These are phyloP conservation scores for Adansonia rubrostipa DNA, from an alignment of 441 rosid genomes.

Conservation along the genomic window DNA sequence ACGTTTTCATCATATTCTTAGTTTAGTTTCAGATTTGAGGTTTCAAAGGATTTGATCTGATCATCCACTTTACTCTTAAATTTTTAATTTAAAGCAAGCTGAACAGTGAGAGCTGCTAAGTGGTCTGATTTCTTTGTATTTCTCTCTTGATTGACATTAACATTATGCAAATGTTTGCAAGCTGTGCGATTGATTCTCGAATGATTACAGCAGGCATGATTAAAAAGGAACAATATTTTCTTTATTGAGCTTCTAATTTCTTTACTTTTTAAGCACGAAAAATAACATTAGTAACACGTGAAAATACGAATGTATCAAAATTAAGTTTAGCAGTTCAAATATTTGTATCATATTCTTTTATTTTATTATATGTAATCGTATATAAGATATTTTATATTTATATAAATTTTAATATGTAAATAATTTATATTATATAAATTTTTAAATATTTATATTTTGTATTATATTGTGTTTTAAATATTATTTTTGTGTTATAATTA, in stretches of 20 bases:
- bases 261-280: neutral
- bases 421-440: too few relatives aligned
- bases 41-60: neutral
- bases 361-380: too few relatives aligned
- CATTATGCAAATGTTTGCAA: constrained; percentile 13
- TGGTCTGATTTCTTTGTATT: constrained; percentile 9
- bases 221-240: neutral
- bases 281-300: too few relatives aligned
- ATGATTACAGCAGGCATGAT: constrained; percentile 6
- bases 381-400: too few relatives aligned
- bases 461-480: too few relatives aligned
- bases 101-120: constrained; percentile 26
- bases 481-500: too few relatives aligned
- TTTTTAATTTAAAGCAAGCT: neutral
- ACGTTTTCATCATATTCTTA: neutral
- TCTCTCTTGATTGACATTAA: constrained; percentile 6
- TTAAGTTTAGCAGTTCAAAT: too few relatives aligned
- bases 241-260: neutral
- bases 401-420: too few relatives aligned
- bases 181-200: constrained; percentile 21
- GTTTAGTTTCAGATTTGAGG: constrained; percentile 15
- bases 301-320: too few relatives aligned
- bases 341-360: too few relatives aligned
- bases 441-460: too few relatives aligned
- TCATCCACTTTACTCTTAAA: neutral